These are phyloP conservation scores for Boletus tomentosulus DNA, from an alignment of 768 basidiomycete genomes.

Conservation along the genomic window DNA sequence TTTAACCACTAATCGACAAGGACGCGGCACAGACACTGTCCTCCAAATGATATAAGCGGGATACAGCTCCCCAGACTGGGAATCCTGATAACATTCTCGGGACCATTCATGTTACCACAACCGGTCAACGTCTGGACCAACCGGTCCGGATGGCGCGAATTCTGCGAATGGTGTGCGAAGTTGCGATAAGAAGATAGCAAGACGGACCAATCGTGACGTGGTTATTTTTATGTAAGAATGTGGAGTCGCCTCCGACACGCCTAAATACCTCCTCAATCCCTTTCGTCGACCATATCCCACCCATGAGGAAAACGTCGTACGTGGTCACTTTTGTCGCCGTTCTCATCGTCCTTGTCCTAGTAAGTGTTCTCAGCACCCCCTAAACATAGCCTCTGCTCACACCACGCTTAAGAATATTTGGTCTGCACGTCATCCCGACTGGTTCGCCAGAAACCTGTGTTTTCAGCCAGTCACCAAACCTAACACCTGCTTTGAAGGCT, in stretches of 20 bases:
- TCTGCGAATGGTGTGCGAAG: background rate
- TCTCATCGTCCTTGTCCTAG: slow-evolving; percentile 45
- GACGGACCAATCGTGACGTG: no score
- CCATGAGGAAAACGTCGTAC: slow-evolving; percentile 70
- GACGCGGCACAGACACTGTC: no score
- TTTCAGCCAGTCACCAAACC: slow-evolving; percentile 11
- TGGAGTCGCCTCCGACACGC: background rate
- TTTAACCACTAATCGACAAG: no score
- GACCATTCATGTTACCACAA: no score
- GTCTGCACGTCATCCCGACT: slow-evolving; percentile 56
- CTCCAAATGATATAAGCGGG: no score
- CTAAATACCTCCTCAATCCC: slow-evolving; percentile 1
- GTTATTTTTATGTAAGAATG: background rate
- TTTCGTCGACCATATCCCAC: background rate
- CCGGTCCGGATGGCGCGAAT: no score
- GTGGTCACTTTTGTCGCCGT: slow-evolving; percentile 59
- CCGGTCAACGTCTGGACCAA: no score
- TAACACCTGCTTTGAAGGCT: slow-evolving; percentile 38
- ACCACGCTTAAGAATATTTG: slow-evolving; percentile 48
- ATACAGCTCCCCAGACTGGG: no score
- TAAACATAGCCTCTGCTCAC: background rate
- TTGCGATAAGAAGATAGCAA: background rate
- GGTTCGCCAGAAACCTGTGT: slow-evolving; percentile 41
- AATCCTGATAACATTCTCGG: no score
- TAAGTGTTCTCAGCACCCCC: slow-evolving; percentile 30